These are phyloP conservation scores for Xylaria palmicola DNA, from an alignment of 495 filamentous ascomycete genomes.

Conservation along the genomic window DNA sequence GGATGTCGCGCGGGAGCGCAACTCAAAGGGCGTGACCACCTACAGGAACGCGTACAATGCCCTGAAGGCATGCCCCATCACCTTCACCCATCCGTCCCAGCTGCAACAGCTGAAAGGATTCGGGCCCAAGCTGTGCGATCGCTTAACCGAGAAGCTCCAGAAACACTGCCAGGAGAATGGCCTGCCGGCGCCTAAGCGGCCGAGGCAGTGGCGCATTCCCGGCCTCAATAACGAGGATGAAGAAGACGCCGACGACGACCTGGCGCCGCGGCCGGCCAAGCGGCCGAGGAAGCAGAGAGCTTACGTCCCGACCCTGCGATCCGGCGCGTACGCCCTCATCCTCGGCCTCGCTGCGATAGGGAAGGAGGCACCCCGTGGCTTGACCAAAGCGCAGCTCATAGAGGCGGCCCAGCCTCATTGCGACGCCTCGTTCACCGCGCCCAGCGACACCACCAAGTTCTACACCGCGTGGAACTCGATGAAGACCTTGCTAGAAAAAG, in stretches of 20 bases:
- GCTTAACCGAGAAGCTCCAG: slow-evolving; percentile 67
- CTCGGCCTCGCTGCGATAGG: slow-evolving; percentile 62
- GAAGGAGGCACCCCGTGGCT: slow-evolving; percentile 52
- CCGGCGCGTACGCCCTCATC: slow-evolving; percentile 73
- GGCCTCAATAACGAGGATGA: slow-evolving; percentile 26
- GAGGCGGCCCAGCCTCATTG: slow-evolving; percentile 70
- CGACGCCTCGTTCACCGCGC: slow-evolving; percentile 71
- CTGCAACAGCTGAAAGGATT: slow-evolving; percentile 71
- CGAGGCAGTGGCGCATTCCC: slow-evolving; percentile 29
- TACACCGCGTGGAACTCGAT: slow-evolving; percentile 88
- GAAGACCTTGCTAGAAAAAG: slow-evolving; percentile 73
- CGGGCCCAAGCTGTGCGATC: slow-evolving; percentile 66
- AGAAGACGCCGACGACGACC: slow-evolving; percentile 31
- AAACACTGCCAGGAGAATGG: slow-evolving; percentile 67
- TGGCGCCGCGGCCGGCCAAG: slow-evolving; percentile 56
- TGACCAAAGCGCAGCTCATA: slow-evolving; percentile 70
- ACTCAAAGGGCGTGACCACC: slow-evolving; percentile 66
- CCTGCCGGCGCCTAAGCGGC: slow-evolving; percentile 66
- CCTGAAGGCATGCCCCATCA: slow-evolving; percentile 73
- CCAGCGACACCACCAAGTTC: slow-evolving; percentile 63
- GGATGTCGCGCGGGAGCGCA: slow-evolving; percentile 68
- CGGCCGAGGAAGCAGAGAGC: slow-evolving; percentile 62
- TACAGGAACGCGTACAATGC: slow-evolving; percentile 83
- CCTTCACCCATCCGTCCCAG: slow-evolving; percentile 73
- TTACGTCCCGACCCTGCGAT: slow-evolving; percentile 71